Base-by-base conservation (phyloP, 345 rosid species). In the Citrus trifoliata region DNA sequence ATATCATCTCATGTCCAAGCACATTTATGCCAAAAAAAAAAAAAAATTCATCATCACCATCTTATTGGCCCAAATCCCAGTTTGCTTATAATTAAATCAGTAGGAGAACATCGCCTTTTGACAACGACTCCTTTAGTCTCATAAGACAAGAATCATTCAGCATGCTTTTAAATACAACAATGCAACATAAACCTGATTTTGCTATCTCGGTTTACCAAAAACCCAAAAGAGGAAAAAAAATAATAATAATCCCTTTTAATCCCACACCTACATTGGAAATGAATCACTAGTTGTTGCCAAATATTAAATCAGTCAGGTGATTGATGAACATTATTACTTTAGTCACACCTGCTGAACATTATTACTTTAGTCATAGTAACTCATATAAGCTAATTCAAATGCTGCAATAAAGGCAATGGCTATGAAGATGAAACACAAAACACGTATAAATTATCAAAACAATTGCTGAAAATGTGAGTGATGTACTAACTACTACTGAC, bases 401-500 rank as follows among this genome's bases (percentile, higher is more conserved):
- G 18, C 51, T 12, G 14, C 51, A 46, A 10, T 46, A 18, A 5
- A 53, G 6, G 58, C 58, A 53, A 53, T 18, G 58, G 22, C 22
- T 18, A 16, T 51, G 56, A 51, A 16, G 9, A 68, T n/a, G 24
- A 25, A 68, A 40, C 71, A 4, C 18, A 68, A 40, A 42, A 40
- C 55, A 68, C 28, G 32, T 10, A 42, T 27, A 70, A 46, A 13
- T 51, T 51, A 37, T 30, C 2, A 22, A 38, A 67, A 55, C n/a
- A 30, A 10, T 9, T 53, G 12, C 25, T n/a, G 46, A 16, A 24
- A 21, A 13, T 14, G 28, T 51, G 6, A 46, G 60, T 30, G 18
- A 25, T n/a, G 35, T 18, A 59, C 51, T 13, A 46, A 13, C 51
- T 46, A 46, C 7, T 38, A 67, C 65, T 71, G 38, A 90, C 94